These are phyloP conservation scores for Meyerozyma smithsonii DNA, from an alignment of 1,139 yeast genomes.

Conservation along the genomic window DNA sequence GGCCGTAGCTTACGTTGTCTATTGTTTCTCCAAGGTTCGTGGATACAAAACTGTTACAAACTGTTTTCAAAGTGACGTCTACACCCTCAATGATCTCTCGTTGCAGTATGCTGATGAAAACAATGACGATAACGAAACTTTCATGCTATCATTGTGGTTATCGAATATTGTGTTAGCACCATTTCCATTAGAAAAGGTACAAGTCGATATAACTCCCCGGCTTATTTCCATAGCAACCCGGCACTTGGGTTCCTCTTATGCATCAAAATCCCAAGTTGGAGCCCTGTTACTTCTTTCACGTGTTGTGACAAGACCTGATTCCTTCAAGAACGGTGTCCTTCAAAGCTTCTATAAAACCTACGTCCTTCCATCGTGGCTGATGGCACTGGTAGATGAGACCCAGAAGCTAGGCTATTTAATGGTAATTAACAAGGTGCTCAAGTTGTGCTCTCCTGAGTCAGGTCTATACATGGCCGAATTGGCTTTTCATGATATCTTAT, in stretches of 20 bases:
- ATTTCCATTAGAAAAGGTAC: conserved; percentile 49
- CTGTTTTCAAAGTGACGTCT: conserved; percentile 58
- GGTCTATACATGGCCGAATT: neutral
- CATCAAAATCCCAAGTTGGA: conserved; percentile 25
- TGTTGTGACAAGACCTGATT: conserved; percentile 32
- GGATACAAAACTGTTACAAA: conserved; percentile 57
- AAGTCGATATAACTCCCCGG: conserved; percentile 23
- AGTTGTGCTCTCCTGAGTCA: neutral
- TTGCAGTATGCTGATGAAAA: conserved; percentile 11
- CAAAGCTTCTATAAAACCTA: neutral
- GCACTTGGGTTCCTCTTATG: conserved; percentile 21
- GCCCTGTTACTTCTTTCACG: conserved; percentile 35
- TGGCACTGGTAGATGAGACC: conserved; percentile 15
- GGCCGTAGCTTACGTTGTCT: conserved; percentile 33
- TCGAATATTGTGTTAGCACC: conserved; percentile 68
- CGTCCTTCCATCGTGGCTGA: neutral
- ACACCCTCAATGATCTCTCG: conserved; percentile 35
- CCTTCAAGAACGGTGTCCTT: neutral
- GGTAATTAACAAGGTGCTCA: neutral
- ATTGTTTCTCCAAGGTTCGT: conserved; percentile 59
- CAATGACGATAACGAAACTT: conserved; percentile 52
- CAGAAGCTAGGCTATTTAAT: conserved; percentile 18
- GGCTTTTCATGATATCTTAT: neutral
- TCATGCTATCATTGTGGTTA: conserved; percentile 67
- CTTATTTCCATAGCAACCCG: conserved; percentile 33